Base-by-base conservation (phyloP, 306 rosid species). In the Lathyrus aphaca region DNA sequence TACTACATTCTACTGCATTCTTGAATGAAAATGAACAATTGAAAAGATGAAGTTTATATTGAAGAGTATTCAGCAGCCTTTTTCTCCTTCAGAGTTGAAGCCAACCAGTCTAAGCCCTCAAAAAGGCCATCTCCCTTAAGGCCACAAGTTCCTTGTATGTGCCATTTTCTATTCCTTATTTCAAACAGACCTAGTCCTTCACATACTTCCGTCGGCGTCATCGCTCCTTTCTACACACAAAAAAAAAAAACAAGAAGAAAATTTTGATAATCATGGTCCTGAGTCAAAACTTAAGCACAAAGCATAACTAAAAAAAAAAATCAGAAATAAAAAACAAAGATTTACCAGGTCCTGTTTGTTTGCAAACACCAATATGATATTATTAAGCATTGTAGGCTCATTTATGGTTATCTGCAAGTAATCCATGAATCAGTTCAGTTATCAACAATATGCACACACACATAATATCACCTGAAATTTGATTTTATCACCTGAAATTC, bases 271-370 rank as follows among this genome's bases (percentile, higher is more conserved):
- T 30, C 42, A 68, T 62, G 39, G 29, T 35, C 38, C 60, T 10
- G 19, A 66, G 29, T 35, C 45, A 66, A 3, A 15, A 66, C 43
- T 42, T 12, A 21, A 61, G 46, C 64, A 42, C 56, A 54, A 45
- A 48, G 49, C 17, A 60, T 50, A 60, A 17, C 59, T 57, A 49
- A 1, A 50, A 9, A 72, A 25, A 25, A 37, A 68, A 29, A 74
- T 57, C 8, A 72, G 1, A 75, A 19, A 74, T 59, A 19, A 75
- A 54, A 68, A 55, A 59, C 96, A 27, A 6, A 56, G 18, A 3
- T n/a, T 45, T 93, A 93, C 98, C 96, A 88, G 81, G 81, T 93
- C 98, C 54, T 93, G 98, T 82, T 93, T 93, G 77, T 93, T 93
- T 18, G 98, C 98, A 79, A 93, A 93, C 71, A 93, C 96, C 90